Evolutionary conservation across 257 asterid species (phyloP), one percentile per base, ranked within the genome.

Genomic region (Solanum paucissectum): DNA sequence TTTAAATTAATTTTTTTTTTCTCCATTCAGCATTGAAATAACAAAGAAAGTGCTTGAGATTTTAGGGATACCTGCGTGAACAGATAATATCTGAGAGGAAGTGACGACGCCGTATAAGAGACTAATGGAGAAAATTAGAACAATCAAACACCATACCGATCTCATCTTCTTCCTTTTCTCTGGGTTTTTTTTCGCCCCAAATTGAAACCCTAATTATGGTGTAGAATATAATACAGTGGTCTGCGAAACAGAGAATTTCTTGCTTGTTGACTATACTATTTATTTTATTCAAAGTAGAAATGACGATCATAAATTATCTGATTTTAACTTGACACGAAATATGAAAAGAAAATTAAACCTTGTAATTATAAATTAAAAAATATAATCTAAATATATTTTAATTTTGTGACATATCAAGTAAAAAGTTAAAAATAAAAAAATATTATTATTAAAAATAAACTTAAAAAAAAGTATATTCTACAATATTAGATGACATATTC

Each of bases 81-180:
- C 85, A 12, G 90, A 76, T 69, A 87, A 52, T 72, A 90, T 87
- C 58, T 87, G 90, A 84, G 87, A 84, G 87, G 92, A 77, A 37
- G 88, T 88, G 1, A 86, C 89, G 52, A 36, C 76, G 32, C 32
- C 81, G 68, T 64, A 64, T 83, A 89, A 36, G 69, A 86, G 49
- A 38, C 12, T 73, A n/a, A 89, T 9, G 46, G 82, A 85, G 13
- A 90, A 81, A 46, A 90, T 44, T 49, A 89, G 55, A 66, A 87
- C 73, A 88, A 74, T 0, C 46, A 89, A 88, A 83, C 88, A 5
- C 89, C 89, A 87, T 16, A 40, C 74, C 73, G 44, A 23, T 75
- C 75, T 90, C 88, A 86, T 90, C 88, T 86, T 84, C 87, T 69
- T 64, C 84, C 12, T 25, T 86, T 69, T 29, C 55, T 69, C 40